A percentile compares a stretch with the other conserved stretches of the same genome.
Conservation (phyloP, 2,329 filamentous ascomycete species). For the Sordariomycetes sp. region DNA sequence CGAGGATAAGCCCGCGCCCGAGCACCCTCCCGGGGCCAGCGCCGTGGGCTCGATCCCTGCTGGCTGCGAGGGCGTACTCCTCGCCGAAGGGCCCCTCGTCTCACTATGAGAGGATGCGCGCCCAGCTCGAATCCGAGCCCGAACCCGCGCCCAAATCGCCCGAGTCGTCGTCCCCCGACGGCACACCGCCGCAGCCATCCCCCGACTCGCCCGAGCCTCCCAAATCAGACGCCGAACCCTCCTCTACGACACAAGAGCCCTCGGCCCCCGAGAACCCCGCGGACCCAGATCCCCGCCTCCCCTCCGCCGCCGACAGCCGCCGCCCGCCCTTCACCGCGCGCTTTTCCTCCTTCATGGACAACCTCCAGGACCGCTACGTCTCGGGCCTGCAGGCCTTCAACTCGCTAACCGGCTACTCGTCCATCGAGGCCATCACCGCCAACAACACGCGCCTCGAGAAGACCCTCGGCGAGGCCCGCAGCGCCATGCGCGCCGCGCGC, state of each 20-base stretch:
- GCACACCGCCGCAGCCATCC: neutral
- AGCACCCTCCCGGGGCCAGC: neutral
- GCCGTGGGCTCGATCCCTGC: neutral
- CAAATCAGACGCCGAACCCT: neutral
- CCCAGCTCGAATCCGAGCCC: neutral
- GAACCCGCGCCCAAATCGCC: neutral
- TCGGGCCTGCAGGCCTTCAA: conserved; percentile 83
- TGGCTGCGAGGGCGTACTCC: neutral
- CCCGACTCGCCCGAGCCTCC: neutral
- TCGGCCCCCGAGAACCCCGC: neutral
- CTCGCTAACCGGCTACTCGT: conserved; percentile 85
- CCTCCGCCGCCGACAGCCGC: conserved; percentile 4
- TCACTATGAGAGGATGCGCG: neutral
- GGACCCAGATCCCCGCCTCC: neutral
- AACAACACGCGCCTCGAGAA: conserved; percentile 61
- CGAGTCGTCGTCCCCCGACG: neutral
- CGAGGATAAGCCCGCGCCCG: neutral
- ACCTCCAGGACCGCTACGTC: conserved; percentile 74
- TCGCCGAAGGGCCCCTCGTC: neutral
- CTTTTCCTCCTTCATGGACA: conserved; percentile 74
- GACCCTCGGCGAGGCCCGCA: conserved; percentile 47
- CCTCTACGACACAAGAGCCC: neutral
- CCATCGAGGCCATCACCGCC: conserved; percentile 75
- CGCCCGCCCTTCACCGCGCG: conserved; percentile 9
- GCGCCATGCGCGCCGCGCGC: conserved; percentile 60